These are phyloP conservation scores for Ophiostoma sp. DNA, from an alignment of 2,329 filamentous ascomycete species.

Conservation along the genomic window DNA sequence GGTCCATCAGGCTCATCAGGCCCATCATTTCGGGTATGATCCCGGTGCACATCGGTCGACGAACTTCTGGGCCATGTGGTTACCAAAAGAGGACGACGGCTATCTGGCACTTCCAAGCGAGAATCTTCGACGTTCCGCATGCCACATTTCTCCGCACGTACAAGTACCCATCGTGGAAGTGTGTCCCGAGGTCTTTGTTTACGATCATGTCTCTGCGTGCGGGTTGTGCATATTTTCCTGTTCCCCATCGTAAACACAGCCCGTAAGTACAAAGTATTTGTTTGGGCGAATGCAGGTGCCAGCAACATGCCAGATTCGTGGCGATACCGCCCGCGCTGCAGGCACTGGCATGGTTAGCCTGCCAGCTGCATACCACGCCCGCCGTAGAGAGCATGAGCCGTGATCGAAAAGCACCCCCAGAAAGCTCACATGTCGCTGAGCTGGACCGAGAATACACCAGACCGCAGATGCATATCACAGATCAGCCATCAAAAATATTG, in stretches of 20 bases:
- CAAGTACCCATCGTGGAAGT: neutral
- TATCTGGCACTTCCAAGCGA: neutral
- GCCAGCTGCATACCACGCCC: neutral
- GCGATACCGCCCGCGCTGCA: neutral
- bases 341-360: conserved; percentile 1
- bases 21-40: neutral
- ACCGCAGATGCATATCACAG: neutral
- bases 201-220: neutral
- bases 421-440: neutral
- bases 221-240: neutral
- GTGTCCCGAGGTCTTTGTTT: neutral
- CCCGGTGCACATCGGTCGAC: neutral
- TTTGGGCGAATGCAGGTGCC: neutral
- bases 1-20: too few relatives aligned
- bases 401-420: neutral
- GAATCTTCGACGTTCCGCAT: neutral
- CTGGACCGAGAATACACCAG: neutral
- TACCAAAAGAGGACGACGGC: neutral
- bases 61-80: neutral
- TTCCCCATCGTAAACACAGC: neutral
- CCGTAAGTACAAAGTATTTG: neutral
- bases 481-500: neutral
- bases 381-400: neutral
- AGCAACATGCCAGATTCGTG: neutral
- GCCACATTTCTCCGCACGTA: neutral